Evolutionary conservation across 2,329 filamentous ascomycete genomes (phyloP).

Genomic region (Penicillium sp.): DNA sequence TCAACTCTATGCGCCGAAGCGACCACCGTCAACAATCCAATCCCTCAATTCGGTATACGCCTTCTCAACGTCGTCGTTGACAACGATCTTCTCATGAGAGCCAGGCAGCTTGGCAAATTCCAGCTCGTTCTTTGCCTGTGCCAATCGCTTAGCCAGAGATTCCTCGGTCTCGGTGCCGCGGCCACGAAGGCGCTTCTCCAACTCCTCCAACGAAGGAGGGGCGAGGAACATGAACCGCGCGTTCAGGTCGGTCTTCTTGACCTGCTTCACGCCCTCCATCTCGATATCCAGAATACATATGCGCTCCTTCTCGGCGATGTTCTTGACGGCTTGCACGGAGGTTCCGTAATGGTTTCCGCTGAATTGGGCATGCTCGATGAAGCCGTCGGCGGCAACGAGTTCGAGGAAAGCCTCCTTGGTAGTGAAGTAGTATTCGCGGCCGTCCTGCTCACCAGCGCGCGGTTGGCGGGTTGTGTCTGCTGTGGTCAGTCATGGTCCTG

Average conservation of each 20-base stretch:
- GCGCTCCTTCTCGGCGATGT: conserved; percentile 68
- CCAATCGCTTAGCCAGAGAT: conserved; percentile 66
- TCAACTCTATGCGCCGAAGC: conserved; percentile 29
- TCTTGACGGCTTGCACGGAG: conserved; percentile 73
- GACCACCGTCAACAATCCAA: conserved; percentile 49
- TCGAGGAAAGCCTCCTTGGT: conserved; percentile 66
- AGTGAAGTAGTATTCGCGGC: conserved; percentile 80
- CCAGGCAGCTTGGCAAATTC: conserved; percentile 69
- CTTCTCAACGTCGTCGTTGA: conserved; percentile 65
- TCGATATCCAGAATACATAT: conserved; percentile 91
- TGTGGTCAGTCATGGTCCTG: conserved; percentile 17
- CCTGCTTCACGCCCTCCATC: conserved; percentile 97
- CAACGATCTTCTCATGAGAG: conserved; percentile 64
- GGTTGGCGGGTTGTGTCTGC: conserved; percentile 78
- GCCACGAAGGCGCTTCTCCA: conserved; percentile 73
- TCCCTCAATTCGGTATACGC: conserved; percentile 57
- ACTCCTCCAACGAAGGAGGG: conserved; percentile 71
- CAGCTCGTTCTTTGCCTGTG: conserved; percentile 72
- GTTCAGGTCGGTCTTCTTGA: conserved; percentile 72
- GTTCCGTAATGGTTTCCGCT: conserved; percentile 87
- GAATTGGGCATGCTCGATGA: conserved; percentile 87
- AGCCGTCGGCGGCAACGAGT: conserved; percentile 68
- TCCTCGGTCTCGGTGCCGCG: conserved; percentile 78
- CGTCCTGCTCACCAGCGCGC: conserved; percentile 72
- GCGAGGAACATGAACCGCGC: conserved; percentile 84